Evolutionary conservation across 108 stramenopile species (phyloP).

Genomic region (Bacterosira constricta): DNA sequence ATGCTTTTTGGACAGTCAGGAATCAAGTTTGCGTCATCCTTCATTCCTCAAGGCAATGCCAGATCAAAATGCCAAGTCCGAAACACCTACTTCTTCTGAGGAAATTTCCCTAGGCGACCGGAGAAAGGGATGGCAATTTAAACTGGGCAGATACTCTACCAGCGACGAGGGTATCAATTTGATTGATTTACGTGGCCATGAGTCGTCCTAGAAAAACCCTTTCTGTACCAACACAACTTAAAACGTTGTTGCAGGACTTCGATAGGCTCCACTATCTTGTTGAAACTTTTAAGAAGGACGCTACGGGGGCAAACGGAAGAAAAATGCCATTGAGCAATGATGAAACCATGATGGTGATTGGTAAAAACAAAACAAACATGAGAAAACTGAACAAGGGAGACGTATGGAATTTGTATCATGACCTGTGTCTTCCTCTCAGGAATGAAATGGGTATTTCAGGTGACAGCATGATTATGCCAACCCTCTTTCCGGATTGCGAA

Average conservation of each 20-base stretch:
- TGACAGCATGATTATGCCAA: slow-evolving; percentile 11
- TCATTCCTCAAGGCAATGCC: not conserved
- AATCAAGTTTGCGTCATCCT: not conserved
- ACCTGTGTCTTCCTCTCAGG: slow-evolving; percentile 25
- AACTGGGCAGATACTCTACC: not conserved
- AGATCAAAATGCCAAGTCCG: not conserved
- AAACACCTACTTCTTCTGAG: not conserved
- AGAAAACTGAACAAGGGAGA: slow-evolving; percentile 32
- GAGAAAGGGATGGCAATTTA: slow-evolving; percentile 27
- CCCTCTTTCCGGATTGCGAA: slow-evolving; percentile 16
- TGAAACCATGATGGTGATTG: slow-evolving; percentile 15
- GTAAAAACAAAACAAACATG: too few species aligned
- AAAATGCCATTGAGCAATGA: slow-evolving; percentile 1
- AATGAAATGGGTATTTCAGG: slow-evolving; percentile 17
- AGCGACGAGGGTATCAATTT: slow-evolving; percentile 29
- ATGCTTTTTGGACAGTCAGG: not conserved
- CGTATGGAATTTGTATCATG: slow-evolving; percentile 32
- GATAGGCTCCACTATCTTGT: slow-evolving; percentile 29
- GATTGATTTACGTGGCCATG: too few species aligned
- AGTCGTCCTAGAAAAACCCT: too few species aligned
- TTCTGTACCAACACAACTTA: slow-evolving; percentile 16
- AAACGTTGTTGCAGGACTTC: slow-evolving; percentile 8
- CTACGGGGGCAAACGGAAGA: not conserved
- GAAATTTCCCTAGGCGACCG: too few species aligned
- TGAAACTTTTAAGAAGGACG: not conserved